These are phyloP conservation scores for Flaveria bidentis DNA, from an alignment of 129 eudicot genomes.

Conservation along the genomic window DNA sequence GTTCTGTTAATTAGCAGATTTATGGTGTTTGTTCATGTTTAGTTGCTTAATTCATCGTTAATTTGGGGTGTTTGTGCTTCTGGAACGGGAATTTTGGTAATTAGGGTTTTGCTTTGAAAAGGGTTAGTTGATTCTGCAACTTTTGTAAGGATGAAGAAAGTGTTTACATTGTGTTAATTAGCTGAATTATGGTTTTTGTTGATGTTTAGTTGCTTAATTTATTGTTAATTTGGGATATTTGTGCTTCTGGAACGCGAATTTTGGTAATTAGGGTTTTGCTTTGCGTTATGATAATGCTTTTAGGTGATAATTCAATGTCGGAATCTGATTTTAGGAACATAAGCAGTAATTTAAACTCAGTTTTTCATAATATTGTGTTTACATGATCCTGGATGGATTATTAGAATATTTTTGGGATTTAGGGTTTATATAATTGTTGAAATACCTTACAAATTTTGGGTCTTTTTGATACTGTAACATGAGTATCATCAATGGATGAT, in stretches of 20 bases:
- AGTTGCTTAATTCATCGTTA: neutral
- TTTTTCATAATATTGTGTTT: neutral
- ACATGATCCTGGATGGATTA: neutral
- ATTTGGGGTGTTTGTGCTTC: neutral
- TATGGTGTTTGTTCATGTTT: neutral
- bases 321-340: neutral
- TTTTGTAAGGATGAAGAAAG: neutral
- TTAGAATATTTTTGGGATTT: neutral
- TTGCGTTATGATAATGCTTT: neutral
- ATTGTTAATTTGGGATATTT: neutral
- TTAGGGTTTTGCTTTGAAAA: no score
- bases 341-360: neutral
- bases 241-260: neutral
- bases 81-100: neutral
- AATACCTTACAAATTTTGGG: neutral
- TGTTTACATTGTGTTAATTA: neutral
- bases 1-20: neutral
- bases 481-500: neutral
- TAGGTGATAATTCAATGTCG: neutral
- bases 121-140: neutral
- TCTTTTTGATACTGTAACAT: neutral
- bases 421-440: neutral
- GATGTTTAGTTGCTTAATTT: neutral
- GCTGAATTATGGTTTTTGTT: neutral
- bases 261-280: slow-evolving; percentile 1